Evolutionary conservation across 441 rosid genomes (phyloP), one percentile per base, ranked within the genome.

Genomic region (Arabidopsis lyrata): DNA sequence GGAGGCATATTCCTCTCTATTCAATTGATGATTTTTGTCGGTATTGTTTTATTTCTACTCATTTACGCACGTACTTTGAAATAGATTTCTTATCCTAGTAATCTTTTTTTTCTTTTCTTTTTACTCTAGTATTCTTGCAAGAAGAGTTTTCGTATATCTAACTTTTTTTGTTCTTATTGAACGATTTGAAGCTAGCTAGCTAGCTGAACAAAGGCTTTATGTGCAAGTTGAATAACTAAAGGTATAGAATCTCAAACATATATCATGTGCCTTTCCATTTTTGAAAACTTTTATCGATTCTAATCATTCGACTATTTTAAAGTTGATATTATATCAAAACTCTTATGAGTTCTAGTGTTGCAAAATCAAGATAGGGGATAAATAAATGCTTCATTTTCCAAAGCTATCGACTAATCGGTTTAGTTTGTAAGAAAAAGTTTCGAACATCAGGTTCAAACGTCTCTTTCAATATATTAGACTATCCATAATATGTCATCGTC

Each of bases 61-160:
- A 5, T 8, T 8, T 47, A 16, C 31, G 4, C 31, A 15, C 14
- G 14, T 41, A 63, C 2, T 41, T 39, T 61, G 12, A 61, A 41
- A 61, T 42, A 22, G 22, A 5, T 41, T 59, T 38, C 31, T 45
- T 29, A 29, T n/a, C 5, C 24, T 34, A 15, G 11, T n/a, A 63
- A 31, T 63, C 39, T 31, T 63, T 20, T 20, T 1, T 20, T 20
- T 20, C 1, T 20, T 20, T 20, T n/a, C n/a, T 20, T 20, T 0
- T 20, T 20, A 20, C 2, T 20, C 22, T 32, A n/a, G 10, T 14
- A 63, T 15, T 63, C 39, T 31, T 63, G 14, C 24, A 5, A 45
- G 53, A 63, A 47, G 55, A 16, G 41, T 47, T 45, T 63, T 29
- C 27, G 27, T 63, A 15, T 61, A 4, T 52, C 12, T 60, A 62